Evolutionary conservation across 441 rosid genomes (phyloP).

Genomic region (Bocquillonia castaneifolia): DNA sequence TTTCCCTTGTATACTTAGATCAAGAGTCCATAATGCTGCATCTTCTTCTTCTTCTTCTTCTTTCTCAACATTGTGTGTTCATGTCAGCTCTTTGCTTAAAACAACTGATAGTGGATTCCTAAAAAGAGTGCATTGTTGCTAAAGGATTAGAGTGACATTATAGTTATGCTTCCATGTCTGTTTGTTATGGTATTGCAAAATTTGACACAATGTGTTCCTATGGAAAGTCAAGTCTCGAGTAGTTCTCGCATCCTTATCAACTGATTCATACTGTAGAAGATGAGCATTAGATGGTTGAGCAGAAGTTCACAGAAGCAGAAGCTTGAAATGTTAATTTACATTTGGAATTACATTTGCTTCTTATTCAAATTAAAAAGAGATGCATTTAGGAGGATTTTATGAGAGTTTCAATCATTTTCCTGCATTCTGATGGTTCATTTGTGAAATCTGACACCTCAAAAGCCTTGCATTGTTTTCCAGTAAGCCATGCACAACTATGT

Average conservation of each 20-base stretch:
- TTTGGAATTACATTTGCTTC: background rate
- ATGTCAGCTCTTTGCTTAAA: too few species aligned
- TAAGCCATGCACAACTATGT: background rate
- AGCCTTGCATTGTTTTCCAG: background rate
- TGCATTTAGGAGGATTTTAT: background rate
- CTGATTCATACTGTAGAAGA: too few species aligned
- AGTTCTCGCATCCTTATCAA: too few species aligned
- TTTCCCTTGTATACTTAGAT: background rate
- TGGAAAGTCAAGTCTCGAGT: background rate
- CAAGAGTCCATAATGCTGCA: background rate
- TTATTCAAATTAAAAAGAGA: background rate
- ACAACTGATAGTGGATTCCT: too few species aligned
- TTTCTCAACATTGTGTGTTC: too few species aligned
- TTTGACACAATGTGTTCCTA: background rate
- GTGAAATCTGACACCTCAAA: background rate
- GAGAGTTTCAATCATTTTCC: background rate
- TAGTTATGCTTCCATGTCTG: background rate
- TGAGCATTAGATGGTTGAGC: background rate
- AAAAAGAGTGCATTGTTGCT: background rate
- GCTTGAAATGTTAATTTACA: background rate
- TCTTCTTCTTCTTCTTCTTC: too few species aligned
- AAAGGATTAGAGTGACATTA: background rate
- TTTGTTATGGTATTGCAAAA: background rate
- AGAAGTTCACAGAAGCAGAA: background rate
- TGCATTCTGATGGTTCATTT: background rate